A percentile compares a stretch with the other conserved stretches of the same genome.
phyloP scores from a whole-genome alignment of 2,329 filamentous ascomycete genomes.

The Fusarium verrucosum region DNA sequence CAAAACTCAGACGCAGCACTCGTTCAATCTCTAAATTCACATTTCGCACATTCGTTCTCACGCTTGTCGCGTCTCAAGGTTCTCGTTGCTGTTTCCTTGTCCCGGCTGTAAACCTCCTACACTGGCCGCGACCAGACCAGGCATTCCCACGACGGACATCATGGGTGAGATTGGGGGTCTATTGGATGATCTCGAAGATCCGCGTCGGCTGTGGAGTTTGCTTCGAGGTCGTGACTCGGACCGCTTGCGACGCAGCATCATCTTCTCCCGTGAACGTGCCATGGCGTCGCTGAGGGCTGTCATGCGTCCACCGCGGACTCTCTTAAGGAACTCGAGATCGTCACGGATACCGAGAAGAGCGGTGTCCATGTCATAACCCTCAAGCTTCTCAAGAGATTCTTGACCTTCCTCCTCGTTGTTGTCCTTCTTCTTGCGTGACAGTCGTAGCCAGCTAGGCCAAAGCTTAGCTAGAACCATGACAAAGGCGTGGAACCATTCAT shows the following conservation, averaged over 20 bases:
- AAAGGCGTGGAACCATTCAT: slow-evolving; percentile 56
- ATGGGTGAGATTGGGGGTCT: slow-evolving; percentile 35
- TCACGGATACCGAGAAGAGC: slow-evolving; percentile 32
- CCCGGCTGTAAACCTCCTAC: slow-evolving; percentile 25
- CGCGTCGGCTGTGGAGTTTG: slow-evolving; percentile 29
- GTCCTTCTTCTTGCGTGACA: slow-evolving; percentile 31
- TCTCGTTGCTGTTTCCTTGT: slow-evolving; percentile 12
- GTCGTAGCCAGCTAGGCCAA: slow-evolving; percentile 31
- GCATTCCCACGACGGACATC: slow-evolving; percentile 38
- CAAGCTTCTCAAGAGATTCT: slow-evolving; percentile 22
- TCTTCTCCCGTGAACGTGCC: slow-evolving; percentile 28
- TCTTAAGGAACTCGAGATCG: slow-evolving; percentile 33
- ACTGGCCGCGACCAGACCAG: slow-evolving; percentile 35
- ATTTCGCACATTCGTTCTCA: neutral
- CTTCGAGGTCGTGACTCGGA: slow-evolving; percentile 33
- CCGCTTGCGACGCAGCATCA: slow-evolving; percentile 36
- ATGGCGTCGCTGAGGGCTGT: slow-evolving; percentile 31
- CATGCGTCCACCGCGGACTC: slow-evolving; percentile 33
- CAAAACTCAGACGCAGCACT: slow-evolving; percentile 8
- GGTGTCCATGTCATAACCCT: slow-evolving; percentile 32
- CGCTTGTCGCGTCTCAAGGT: slow-evolving; percentile 11
- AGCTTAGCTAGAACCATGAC: slow-evolving; percentile 19
- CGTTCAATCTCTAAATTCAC: slow-evolving; percentile 21
- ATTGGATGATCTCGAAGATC: slow-evolving; percentile 33
- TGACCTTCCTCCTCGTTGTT: slow-evolving; percentile 18